Conservation (phyloP, 2,329 filamentous ascomycete genomes). For the Alternaria angustiovoidea region DNA sequence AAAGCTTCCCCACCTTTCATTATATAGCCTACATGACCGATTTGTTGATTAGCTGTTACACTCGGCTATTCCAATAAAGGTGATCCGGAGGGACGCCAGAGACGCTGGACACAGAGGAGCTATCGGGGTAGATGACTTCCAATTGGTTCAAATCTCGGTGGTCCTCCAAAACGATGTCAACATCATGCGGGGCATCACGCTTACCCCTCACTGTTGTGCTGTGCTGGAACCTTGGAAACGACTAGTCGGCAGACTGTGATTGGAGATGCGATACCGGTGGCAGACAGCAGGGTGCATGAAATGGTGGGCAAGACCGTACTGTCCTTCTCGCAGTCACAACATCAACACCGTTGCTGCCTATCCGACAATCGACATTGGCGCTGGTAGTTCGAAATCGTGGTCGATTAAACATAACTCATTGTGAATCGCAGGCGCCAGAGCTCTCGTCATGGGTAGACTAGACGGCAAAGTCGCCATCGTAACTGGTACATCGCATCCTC, state of each 20-base stretch:
- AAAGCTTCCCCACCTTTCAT: slow-evolving; percentile 30
- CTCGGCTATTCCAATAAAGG: slow-evolving; percentile 16
- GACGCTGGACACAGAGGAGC: background rate
- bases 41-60: slow-evolving; percentile 5
- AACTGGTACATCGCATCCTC: slow-evolving; percentile 53
- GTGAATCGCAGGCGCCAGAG: background rate
- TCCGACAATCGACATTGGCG: background rate
- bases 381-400: background rate
- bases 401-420: background rate
- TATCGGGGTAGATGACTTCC: slow-evolving; percentile 12
- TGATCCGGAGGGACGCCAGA: slow-evolving; percentile 2
- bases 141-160: slow-evolving; percentile 24
- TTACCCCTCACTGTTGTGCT: slow-evolving; percentile 28
- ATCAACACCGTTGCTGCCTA: slow-evolving; percentile 9
- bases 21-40: slow-evolving; percentile 14
- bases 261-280: slow-evolving; percentile 11
- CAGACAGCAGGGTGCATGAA: slow-evolving; percentile 1
- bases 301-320: background rate
- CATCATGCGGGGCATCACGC: slow-evolving; percentile 13
- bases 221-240: slow-evolving; percentile 7
- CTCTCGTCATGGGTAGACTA: slow-evolving; percentile 52
- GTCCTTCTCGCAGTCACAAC: background rate
- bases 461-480: slow-evolving; percentile 65
- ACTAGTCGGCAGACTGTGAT: slow-evolving; percentile 6
- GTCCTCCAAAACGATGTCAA: slow-evolving; percentile 21